Base-by-base conservation (phyloP, 2,329 filamentous ascomycete species). In the Fusarium chlamydosporum region DNA sequence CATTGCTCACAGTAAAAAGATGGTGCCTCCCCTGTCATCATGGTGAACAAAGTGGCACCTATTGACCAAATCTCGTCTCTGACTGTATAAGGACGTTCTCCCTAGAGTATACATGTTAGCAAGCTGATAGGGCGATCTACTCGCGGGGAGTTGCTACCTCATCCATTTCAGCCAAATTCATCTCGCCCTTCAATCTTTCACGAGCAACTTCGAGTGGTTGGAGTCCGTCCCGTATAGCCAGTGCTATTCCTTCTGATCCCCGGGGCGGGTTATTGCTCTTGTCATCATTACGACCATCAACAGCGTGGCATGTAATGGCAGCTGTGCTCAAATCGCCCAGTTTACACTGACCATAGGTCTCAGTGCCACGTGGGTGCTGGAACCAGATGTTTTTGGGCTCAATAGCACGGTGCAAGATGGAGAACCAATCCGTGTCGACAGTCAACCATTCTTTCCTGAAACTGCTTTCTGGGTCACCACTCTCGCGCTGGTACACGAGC, bases 331-430 rank as follows among this genome's bases (percentile, higher is more conserved):
- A 85, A 41, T 83, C 80, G 15, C 85, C 85, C 56, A 88, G 75
- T 76, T 87, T 88, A 69, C 85, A 87, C 29, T 78, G 71, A 1
- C 85, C 86, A 69, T 87, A 88, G 33, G 79, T 82, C 75, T 87
- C 85, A 13, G 64, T 74, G 3, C 82, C 82, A 13, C 77, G 76
- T 35, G 84, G 81, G 52, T 83, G 79, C 73, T 83, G 80, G 68
- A 88, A 81, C 72, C 82, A 85, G 55, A 88, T 81, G 68, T 85
- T 85, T n/a, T 69, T 70, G 0, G 85, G 80, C 50, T 61, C 74
- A 41, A 88, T 79, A 38, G 80, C 78, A 12, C 83, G 79, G 63
- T 88, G 85, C 41, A 88, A 72, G 33, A 87, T 81, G 1, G 85
- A 81, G 58, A 82, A 77, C 86, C 85, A 88, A 57, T 84, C 81